phyloP scores from a whole-genome alignment of 2,329 filamentous ascomycete genomes.

The Sordariomycetes sp. region DNA sequence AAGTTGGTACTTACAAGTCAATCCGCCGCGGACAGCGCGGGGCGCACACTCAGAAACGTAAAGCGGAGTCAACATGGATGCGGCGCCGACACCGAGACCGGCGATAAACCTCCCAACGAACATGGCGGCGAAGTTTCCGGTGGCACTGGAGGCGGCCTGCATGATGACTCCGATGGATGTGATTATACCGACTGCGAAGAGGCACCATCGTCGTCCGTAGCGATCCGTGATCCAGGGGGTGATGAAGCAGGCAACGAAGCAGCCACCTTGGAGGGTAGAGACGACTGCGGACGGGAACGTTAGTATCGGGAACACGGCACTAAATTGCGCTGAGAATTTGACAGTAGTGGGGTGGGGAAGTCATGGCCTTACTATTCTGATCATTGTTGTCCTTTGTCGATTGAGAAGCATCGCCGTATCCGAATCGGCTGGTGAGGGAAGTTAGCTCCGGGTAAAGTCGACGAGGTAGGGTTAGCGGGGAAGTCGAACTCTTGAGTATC shows the following conservation, averaged over 20 bases:
- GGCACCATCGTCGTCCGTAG: slow-evolving; percentile 38
- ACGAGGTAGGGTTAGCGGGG: background rate
- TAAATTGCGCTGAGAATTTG: background rate
- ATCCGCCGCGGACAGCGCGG: slow-evolving; percentile 33
- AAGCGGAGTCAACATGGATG: slow-evolving; percentile 28
- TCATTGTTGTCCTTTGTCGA: slow-evolving; percentile 35
- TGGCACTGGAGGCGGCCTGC: slow-evolving; percentile 40
- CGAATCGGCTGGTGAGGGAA: slow-evolving; percentile 11
- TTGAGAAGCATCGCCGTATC: slow-evolving; percentile 15
- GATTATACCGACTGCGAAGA: slow-evolving; percentile 42
- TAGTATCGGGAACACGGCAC: background rate
- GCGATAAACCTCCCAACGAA: slow-evolving; percentile 49
- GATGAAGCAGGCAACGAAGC: slow-evolving; percentile 49
- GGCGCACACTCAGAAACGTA: slow-evolving; percentile 36
- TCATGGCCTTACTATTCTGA: slow-evolving; percentile 31
- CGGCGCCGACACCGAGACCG: slow-evolving; percentile 35
- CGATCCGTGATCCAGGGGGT: slow-evolving; percentile 38
- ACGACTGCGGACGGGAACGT: slow-evolving; percentile 27
- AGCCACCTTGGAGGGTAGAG: slow-evolving; percentile 57
- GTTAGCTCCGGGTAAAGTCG: background rate
- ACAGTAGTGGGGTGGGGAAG: background rate
- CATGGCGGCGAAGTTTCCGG: slow-evolving; percentile 45
- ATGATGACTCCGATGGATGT: slow-evolving; percentile 50
- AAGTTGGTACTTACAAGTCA: slow-evolving; percentile 21
- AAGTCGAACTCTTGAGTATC: slow-evolving; percentile 31